A percentile compares a stretch with the other conserved stretches of the same genome.
Evolutionary conservation across 2,329 filamentous ascomycete species (phyloP).

Genomic region (Periconia digitata): DNA sequence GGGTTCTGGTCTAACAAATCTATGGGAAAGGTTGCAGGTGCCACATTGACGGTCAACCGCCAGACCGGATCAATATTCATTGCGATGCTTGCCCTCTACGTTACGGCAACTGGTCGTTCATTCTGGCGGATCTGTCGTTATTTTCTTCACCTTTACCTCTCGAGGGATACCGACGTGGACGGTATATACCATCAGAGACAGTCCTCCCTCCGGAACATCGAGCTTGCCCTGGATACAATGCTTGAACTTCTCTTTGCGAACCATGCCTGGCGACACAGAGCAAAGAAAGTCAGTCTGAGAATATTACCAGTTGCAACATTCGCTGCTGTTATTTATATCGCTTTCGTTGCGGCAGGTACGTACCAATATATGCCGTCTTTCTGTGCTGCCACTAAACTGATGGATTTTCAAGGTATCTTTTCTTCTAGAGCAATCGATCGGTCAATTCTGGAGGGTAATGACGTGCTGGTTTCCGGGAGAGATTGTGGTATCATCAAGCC

Average conservation of each 20-base stretch:
- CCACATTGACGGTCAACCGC: conserved; percentile 30
- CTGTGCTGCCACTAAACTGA: no score
- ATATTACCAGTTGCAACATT: background rate
- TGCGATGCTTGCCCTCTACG: conserved; percentile 33
- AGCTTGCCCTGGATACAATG: background rate
- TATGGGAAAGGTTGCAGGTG: conserved; percentile 25
- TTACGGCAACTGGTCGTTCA: conserved; percentile 21
- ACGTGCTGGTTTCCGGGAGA: no score
- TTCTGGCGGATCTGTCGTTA: conserved; percentile 30
- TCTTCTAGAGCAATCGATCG: no score
- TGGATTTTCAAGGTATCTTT: no score
- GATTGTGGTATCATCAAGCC: background rate
- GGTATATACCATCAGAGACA: conserved; percentile 32
- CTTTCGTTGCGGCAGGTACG: background rate
- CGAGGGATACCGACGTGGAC: conserved; percentile 12
- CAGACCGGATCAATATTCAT: conserved; percentile 12
- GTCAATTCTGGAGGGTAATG: no score
- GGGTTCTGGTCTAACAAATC: conserved; percentile 41
- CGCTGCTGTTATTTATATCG: background rate
- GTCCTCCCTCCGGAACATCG: conserved; percentile 28
- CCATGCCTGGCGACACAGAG: background rate
- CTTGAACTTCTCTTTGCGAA: background rate
- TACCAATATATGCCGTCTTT: background rate
- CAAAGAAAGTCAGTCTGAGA: no score
- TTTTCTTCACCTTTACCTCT: conserved; percentile 19